phyloP scores from a whole-genome alignment of 2,329 filamentous ascomycete genomes.

The Cercospora beticola region DNA sequence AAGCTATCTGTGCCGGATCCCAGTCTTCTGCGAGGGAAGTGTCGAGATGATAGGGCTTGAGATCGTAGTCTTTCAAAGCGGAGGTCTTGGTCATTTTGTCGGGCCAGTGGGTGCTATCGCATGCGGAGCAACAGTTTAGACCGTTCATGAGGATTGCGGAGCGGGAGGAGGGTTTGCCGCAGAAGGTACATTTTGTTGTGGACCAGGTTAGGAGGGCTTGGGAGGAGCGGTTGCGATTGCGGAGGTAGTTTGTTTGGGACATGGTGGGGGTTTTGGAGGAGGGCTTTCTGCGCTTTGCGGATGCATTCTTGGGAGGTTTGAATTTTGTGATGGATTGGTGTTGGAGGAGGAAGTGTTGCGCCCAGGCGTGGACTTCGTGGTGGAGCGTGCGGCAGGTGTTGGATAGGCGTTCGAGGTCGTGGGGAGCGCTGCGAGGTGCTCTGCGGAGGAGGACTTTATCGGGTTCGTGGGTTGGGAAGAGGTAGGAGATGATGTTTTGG shows the following conservation, averaged over 20 bases:
- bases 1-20: not conserved
- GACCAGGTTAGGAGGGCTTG: slow-evolving; percentile 30
- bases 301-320: not conserved
- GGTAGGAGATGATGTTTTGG: slow-evolving; percentile 32
- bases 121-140: slow-evolving; percentile 32
- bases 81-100: slow-evolving; percentile 36
- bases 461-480: slow-evolving; percentile 32
- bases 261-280: not conserved
- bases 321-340: slow-evolving; percentile 30
- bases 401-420: slow-evolving; percentile 30
- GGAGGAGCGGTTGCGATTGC: slow-evolving; percentile 3
- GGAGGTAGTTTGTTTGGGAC: slow-evolving; percentile 16
- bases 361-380: slow-evolving; percentile 32
- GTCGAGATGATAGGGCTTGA: slow-evolving; percentile 31
- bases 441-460: slow-evolving; percentile 16
- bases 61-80: slow-evolving; percentile 27
- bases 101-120: slow-evolving; percentile 34
- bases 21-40: slow-evolving; percentile 12
- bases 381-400: slow-evolving; percentile 28
- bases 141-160: slow-evolving; percentile 35
- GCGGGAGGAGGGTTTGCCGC: slow-evolving; percentile 31
- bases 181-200: slow-evolving; percentile 34
- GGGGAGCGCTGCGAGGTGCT: not conserved
- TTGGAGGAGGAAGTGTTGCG: slow-evolving; percentile 29
- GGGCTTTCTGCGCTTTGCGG: not conserved